These are phyloP conservation scores for Stemphylium lycopersici DNA, from an alignment of 2,329 filamentous ascomycete genomes.

Conservation along the genomic window DNA sequence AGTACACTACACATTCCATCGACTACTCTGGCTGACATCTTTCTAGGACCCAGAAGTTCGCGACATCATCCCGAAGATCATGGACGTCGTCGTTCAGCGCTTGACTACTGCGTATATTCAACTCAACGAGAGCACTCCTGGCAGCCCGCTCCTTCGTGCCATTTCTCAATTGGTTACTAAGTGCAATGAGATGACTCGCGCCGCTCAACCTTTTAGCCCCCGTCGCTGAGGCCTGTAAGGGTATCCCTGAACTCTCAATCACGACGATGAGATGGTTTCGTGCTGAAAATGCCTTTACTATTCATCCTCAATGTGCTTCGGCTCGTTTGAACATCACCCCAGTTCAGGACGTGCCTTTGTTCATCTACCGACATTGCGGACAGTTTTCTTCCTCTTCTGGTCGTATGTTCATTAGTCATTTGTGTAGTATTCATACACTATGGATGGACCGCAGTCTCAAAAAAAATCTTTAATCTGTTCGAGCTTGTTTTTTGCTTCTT, in stretches of 20 bases:
- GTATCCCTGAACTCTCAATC: neutral
- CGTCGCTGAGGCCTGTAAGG: slow-evolving; percentile 15
- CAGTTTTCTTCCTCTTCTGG: neutral
- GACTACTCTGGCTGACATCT: slow-evolving; percentile 20
- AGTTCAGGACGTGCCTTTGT: neutral
- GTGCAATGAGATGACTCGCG: slow-evolving; percentile 42
- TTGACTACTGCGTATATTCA: slow-evolving; percentile 64
- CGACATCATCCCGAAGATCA: slow-evolving; percentile 64
- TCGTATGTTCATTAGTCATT: neutral
- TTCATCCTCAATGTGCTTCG: neutral
- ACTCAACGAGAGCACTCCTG: slow-evolving; percentile 59
- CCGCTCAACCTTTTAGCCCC: slow-evolving; percentile 22
- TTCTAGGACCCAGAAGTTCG: slow-evolving; percentile 59
- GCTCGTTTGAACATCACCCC: neutral
- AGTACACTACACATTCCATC: slow-evolving; percentile 25
- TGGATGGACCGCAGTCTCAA: neutral
- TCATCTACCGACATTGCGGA: neutral
- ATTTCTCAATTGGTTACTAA: slow-evolving; percentile 55
- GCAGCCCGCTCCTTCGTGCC: slow-evolving; percentile 58
- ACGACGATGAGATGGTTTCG: slow-evolving; percentile 14
- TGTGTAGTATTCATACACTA: neutral
- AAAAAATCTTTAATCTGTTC: neutral
- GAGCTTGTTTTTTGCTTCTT: neutral
- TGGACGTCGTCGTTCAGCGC: slow-evolving; percentile 64
- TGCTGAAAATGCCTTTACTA: slow-evolving; percentile 39